Conservation (phyloP, 352 stramenopile species). For the Globisporangium cederbergense region DNA sequence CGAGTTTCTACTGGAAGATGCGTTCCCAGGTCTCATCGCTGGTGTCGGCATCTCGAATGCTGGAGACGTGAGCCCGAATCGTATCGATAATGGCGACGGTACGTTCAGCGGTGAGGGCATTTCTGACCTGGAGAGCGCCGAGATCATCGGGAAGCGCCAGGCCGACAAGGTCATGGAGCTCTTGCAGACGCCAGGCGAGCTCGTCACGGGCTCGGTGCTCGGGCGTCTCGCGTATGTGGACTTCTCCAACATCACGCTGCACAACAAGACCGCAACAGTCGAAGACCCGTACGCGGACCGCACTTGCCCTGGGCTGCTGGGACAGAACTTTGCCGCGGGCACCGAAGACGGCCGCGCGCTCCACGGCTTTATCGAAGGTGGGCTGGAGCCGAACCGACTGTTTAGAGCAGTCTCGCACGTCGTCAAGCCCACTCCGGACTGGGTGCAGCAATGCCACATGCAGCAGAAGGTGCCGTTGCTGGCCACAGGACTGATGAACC, state of each 20-base stretch:
- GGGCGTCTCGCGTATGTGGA: slow-evolving; percentile 45
- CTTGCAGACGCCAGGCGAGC: slow-evolving; percentile 8
- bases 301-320: slow-evolving; percentile 40
- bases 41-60: slow-evolving; percentile 43
- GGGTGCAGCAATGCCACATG: slow-evolving; percentile 40
- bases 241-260: slow-evolving; percentile 37
- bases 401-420: slow-evolving; percentile 20
- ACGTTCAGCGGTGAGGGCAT: slow-evolving; percentile 38
- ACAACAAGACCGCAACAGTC: slow-evolving; percentile 14
- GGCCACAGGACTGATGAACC: slow-evolving; percentile 36
- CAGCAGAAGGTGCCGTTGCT: slow-evolving; percentile 38
- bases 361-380: slow-evolving; percentile 28
- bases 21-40: slow-evolving; percentile 23
- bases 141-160: slow-evolving; percentile 42
- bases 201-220: slow-evolving; percentile 24
- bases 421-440: slow-evolving; percentile 31
- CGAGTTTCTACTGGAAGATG: slow-evolving; percentile 37
- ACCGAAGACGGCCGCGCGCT: slow-evolving; percentile 44
- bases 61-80: slow-evolving; percentile 42
- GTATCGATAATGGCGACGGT: slow-evolving; percentile 38
- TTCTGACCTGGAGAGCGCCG: slow-evolving; percentile 28
- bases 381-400: slow-evolving; percentile 30
- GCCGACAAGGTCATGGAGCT: slow-evolving; percentile 25
- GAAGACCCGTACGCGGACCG: slow-evolving; percentile 28
- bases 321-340: slow-evolving; percentile 45